phyloP scores from a whole-genome alignment of 1,284 basidiomycete species.

The Termitomyces sp. region DNA sequence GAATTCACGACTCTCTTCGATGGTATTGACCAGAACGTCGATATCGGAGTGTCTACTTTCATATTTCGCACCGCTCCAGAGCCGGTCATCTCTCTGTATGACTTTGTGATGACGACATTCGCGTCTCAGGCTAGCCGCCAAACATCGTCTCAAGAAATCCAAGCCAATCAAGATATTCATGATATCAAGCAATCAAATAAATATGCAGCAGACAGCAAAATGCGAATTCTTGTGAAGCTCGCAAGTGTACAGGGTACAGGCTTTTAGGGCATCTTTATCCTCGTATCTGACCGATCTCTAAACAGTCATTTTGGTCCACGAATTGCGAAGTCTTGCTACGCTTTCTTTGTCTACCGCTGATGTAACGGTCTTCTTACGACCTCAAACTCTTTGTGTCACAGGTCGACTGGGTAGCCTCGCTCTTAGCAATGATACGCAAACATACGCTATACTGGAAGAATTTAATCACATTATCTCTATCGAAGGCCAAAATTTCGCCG shows the following conservation, averaged over 20 bases:
- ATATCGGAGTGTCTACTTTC: constrained; percentile 90
- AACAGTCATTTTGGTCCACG: constrained; percentile 39
- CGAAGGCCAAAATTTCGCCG: constrained; percentile 92
- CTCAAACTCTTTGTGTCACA: constrained; percentile 74
- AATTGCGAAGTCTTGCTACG: constrained; percentile 72
- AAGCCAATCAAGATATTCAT: constrained; percentile 1
- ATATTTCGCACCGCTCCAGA: constrained; percentile 88
- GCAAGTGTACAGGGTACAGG: constrained; percentile 77
- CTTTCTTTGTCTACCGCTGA: constrained; percentile 90
- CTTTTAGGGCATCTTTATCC: neutral
- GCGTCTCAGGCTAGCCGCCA: constrained; percentile 24
- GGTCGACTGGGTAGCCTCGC: constrained; percentile 86
- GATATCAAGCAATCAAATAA: neutral
- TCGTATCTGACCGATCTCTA: neutral
- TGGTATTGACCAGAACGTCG: constrained; percentile 85
- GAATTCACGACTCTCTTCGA: constrained; percentile 84
- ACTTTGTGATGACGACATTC: constrained; percentile 98
- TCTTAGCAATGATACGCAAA: constrained; percentile 73
- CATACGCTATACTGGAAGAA: constrained; percentile 50
- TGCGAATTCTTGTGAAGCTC: constrained; percentile 82
- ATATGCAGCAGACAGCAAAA: constrained; percentile 46
- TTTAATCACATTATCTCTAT: constrained; percentile 93
- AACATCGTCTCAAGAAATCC: neutral
- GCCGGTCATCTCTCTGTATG: constrained; percentile 89
- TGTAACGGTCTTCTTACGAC: constrained; percentile 75